Conservation (phyloP, 2,329 filamentous ascomycete genomes). For the Metarhizium brunneum region DNA sequence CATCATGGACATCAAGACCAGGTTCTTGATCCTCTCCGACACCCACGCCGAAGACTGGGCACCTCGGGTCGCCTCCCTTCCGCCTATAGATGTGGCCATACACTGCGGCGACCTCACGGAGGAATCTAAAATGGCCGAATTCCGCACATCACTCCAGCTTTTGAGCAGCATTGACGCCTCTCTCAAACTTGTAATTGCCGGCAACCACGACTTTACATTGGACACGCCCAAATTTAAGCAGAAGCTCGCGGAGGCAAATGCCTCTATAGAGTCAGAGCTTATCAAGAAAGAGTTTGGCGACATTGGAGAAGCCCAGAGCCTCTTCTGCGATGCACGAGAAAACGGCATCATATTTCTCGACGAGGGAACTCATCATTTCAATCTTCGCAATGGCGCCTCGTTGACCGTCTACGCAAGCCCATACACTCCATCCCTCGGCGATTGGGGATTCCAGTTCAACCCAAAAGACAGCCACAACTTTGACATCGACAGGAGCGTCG, state of each 20-base stretch:
- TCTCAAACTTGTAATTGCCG: constrained; percentile 37
- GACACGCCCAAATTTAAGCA: constrained; percentile 24
- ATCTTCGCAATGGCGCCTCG: constrained; percentile 28
- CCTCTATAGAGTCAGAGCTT: background rate
- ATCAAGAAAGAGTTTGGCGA: background rate
- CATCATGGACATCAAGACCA: background rate
- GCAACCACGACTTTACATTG: constrained; percentile 41
- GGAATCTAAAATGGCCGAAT: constrained; percentile 31
- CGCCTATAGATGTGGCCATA: constrained; percentile 30
- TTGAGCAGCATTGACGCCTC: constrained; percentile 30
- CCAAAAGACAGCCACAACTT: background rate
- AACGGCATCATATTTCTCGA: constrained; percentile 30
- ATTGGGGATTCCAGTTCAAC: background rate
- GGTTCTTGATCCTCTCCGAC: background rate
- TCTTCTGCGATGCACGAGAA: constrained; percentile 15
- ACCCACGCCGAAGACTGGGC: background rate
- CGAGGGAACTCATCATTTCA: constrained; percentile 31
- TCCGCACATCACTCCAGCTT: constrained; percentile 24
- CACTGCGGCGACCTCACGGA: constrained; percentile 42
- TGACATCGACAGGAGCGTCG: background rate
- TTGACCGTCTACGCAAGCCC: background rate
- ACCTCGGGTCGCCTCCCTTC: background rate
- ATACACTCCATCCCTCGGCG: background rate
- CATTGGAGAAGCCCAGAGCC: constrained; percentile 15
- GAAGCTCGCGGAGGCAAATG: constrained; percentile 13